A percentile compares a stretch with the other conserved stretches of the same genome.
phyloP scores from a whole-genome alignment of 2,329 filamentous ascomycete species.

The Kalmusia sp. region DNA sequence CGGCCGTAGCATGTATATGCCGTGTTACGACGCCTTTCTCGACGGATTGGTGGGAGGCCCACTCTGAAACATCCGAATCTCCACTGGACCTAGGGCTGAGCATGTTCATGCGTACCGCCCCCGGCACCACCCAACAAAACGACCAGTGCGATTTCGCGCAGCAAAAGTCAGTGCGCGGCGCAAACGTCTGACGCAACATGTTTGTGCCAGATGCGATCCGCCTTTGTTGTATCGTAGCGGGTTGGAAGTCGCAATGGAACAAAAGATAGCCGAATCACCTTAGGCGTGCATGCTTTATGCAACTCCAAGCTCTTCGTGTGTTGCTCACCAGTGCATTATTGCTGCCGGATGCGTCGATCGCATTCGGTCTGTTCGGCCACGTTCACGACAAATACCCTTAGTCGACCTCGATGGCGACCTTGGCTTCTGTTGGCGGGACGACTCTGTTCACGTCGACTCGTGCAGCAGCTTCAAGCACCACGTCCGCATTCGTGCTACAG shows the following conservation, averaged over 20 bases:
- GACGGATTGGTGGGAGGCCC: not conserved
- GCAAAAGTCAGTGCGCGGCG: too few relatives aligned
- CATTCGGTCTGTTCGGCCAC: not conserved
- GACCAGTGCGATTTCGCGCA: not conserved
- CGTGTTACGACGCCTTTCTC: not conserved
- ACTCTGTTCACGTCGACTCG: not conserved
- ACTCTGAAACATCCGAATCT: constrained; percentile 2
- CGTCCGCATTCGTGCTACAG: constrained; percentile 1
- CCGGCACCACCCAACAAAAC: not conserved
- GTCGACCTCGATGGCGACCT: constrained; percentile 2
- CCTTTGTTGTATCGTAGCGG: not conserved
- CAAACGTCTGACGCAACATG: constrained; percentile 2
- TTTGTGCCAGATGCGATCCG: not conserved
- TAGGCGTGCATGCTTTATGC: not conserved
- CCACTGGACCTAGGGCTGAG: not conserved
- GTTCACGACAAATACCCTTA: not conserved
- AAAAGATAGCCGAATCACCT: not conserved
- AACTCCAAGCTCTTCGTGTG: not conserved
- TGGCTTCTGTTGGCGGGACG: not conserved
- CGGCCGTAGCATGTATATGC: not conserved
- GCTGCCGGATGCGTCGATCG: not conserved
- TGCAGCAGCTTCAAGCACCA: not conserved
- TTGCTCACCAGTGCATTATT: not conserved
- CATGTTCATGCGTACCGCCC: not conserved
- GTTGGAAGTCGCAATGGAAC: not conserved